Conservation (phyloP, 148 eudicot species). For the Silene uniflora region DNA sequence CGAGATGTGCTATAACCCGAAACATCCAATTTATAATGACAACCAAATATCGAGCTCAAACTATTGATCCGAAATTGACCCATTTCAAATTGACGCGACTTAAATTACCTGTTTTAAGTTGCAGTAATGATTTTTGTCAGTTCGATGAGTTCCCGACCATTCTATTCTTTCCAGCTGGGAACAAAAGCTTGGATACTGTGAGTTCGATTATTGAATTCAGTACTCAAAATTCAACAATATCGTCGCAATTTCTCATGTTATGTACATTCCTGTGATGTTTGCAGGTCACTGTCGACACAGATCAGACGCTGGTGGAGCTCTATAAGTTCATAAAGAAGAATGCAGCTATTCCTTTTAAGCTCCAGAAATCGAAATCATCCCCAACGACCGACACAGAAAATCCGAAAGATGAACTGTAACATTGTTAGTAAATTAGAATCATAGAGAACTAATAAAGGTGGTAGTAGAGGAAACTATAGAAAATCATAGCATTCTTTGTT, state of each 20-base stretch:
- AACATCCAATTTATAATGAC: too few relatives aligned
- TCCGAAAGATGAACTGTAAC: conserved; percentile 68
- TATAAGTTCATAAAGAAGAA: too few relatives aligned
- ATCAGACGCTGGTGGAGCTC: conserved; percentile 64
- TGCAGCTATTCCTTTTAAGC: too few relatives aligned
- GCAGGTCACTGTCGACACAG: conserved; percentile 66
- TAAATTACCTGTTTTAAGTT: too few relatives aligned
- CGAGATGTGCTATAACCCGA: too few relatives aligned
- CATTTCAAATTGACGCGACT: too few relatives aligned
- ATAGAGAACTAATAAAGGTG: too few relatives aligned
- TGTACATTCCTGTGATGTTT: conserved; percentile 3
- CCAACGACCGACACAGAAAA: conserved; percentile 31
- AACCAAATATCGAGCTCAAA: too few relatives aligned
- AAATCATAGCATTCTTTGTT: too few relatives aligned
- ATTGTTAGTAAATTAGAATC: not conserved
- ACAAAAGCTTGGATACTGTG: conserved; percentile 77
- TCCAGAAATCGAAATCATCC: conserved; percentile 44
- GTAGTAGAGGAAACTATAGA: too few relatives aligned
- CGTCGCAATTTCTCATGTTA: not conserved
- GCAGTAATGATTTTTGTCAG: conserved; percentile 33
- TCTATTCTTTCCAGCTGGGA: conserved; percentile 87
- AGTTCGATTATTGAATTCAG: conserved; percentile 21
- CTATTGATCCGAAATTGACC: too few relatives aligned
- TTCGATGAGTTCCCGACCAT: conserved; percentile 89
- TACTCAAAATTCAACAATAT: not conserved